Conservation (phyloP, 805 yeast species). For the Saccharomycopsis selenospora region DNA sequence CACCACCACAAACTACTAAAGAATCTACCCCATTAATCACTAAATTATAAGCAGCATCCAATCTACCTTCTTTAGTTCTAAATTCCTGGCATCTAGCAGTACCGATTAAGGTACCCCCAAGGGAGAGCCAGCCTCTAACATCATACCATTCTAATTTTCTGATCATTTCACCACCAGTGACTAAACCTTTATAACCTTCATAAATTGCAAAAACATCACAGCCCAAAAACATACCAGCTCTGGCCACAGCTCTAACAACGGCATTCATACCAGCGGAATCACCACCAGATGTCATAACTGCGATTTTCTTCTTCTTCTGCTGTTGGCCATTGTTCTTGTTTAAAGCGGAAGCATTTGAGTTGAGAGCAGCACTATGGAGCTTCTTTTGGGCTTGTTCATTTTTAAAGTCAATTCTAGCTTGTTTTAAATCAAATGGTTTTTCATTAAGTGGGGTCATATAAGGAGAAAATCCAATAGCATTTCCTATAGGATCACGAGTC, state of each 20-base stretch:
- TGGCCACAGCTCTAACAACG: slow-evolving; percentile 88
- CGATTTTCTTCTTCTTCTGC: slow-evolving; percentile 51
- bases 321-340: neutral
- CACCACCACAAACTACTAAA: slow-evolving; percentile 95
- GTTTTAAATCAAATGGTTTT: slow-evolving; percentile 22
- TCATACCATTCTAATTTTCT: slow-evolving; percentile 85
- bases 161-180: slow-evolving; percentile 72
- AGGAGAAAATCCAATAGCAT: slow-evolving; percentile 47
- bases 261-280: slow-evolving; percentile 99
- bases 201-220: slow-evolving; percentile 88
- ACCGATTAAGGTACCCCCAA: slow-evolving; percentile 95
- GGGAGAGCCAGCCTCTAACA: slow-evolving; percentile 86
- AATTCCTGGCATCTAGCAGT: slow-evolving; percentile 90
- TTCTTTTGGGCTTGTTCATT: slow-evolving; percentile 22
- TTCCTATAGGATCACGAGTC: slow-evolving; percentile 60
- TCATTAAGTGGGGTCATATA: slow-evolving; percentile 34
- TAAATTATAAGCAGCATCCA: slow-evolving; percentile 76
- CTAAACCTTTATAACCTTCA: slow-evolving; percentile 94
- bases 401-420: slow-evolving; percentile 24
- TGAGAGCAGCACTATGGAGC: slow-evolving; percentile 23
- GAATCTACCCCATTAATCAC: slow-evolving; percentile 89
- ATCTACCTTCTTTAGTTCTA: slow-evolving; percentile 78
- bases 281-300: slow-evolving; percentile 98
- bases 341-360: slow-evolving; percentile 1
- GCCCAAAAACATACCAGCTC: slow-evolving; percentile 79